Percentiles rank a stretch among this genome's conserved stretches.
These are phyloP conservation scores for Fraxinus nigra DNA, from an alignment of 305 asterid species.

Conservation along the genomic window DNA sequence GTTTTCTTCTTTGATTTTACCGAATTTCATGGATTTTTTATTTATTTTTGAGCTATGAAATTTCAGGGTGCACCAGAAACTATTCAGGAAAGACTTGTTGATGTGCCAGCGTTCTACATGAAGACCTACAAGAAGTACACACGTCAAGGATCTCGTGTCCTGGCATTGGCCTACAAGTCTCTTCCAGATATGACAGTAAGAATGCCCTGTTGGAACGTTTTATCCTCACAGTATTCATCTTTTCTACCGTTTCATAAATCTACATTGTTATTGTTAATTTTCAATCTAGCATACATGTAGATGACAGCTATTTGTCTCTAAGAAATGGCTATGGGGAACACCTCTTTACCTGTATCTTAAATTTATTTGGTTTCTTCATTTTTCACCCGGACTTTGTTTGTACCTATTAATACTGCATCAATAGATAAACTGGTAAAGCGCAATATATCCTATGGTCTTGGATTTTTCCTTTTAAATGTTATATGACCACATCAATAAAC, in stretches of 20 bases:
- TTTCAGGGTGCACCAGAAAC: slow-evolving; percentile 99
- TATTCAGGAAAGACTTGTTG: slow-evolving; percentile 88
- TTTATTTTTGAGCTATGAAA: slow-evolving; percentile 10
- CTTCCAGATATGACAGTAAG: slow-evolving; percentile 98
- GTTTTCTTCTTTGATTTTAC: background rate
- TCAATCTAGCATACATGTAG: background rate
- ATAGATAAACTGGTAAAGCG: background rate
- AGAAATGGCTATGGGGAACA: slow-evolving; percentile 2
- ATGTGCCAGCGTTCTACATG: slow-evolving; percentile 73
- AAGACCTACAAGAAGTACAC: slow-evolving; percentile 83
- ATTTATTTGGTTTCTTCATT: slow-evolving; percentile 5
- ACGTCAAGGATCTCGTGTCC: slow-evolving; percentile 97
- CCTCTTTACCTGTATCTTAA: background rate
- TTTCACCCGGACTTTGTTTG: background rate
- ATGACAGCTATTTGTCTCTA: slow-evolving; percentile 6
- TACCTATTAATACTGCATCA: background rate
- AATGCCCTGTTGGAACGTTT: slow-evolving; percentile 12
- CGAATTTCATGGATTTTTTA: background rate
- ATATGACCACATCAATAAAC: background rate
- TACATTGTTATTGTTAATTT: background rate
- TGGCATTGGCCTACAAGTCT: slow-evolving; percentile 90
- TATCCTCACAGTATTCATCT: background rate
- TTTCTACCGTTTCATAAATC: background rate
- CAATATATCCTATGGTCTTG: background rate
- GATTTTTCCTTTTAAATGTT: background rate